Percentiles rank a stretch among this genome's conserved stretches.
phyloP scores from a whole-genome alignment of 805 yeast species.

The Suhomyces sp. region DNA sequence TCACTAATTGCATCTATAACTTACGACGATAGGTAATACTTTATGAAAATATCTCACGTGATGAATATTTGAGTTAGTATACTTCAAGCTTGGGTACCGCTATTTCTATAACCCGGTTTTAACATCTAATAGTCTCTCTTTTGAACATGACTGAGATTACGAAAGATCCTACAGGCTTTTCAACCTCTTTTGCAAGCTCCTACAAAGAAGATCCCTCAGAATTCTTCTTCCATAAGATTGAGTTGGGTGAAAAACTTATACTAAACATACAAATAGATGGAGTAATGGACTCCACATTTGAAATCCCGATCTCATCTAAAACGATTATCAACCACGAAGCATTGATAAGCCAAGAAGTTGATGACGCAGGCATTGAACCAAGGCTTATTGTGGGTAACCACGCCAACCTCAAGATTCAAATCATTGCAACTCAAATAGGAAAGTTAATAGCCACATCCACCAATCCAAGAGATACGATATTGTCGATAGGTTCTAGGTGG shows the following conservation, averaged over 20 bases:
- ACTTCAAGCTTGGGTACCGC: no score
- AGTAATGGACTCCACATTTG: slow-evolving; percentile 51
- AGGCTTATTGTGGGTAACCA: slow-evolving; percentile 48
- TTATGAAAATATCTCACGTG: no score
- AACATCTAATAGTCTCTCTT: no score
- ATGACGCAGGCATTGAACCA: slow-evolving; percentile 43
- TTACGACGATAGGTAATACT: no score
- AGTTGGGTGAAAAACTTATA: slow-evolving; percentile 38
- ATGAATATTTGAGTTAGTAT: no score
- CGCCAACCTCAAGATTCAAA: slow-evolving; percentile 45
- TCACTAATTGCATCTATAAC: no score
- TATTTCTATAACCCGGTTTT: no score
- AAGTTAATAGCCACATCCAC: slow-evolving; percentile 32
- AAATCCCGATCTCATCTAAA: slow-evolving; percentile 22
- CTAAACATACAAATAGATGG: slow-evolving; percentile 43
- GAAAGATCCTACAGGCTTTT: slow-evolving; percentile 12
- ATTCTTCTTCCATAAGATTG: slow-evolving; percentile 25
- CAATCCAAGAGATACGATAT: slow-evolving; percentile 38
- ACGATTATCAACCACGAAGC: slow-evolving; percentile 15
- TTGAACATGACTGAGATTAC: background rate
- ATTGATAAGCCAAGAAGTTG: slow-evolving; percentile 10
- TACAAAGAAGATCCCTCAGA: slow-evolving; percentile 8
- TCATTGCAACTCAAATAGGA: slow-evolving; percentile 51
- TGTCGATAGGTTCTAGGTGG: slow-evolving; percentile 48
- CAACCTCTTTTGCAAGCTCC: slow-evolving; percentile 6